Evolutionary conservation across 83 land plant genomes (phyloP), one percentile per base, ranked within the genome.

Genomic region (Isoetes engelmannii): DNA sequence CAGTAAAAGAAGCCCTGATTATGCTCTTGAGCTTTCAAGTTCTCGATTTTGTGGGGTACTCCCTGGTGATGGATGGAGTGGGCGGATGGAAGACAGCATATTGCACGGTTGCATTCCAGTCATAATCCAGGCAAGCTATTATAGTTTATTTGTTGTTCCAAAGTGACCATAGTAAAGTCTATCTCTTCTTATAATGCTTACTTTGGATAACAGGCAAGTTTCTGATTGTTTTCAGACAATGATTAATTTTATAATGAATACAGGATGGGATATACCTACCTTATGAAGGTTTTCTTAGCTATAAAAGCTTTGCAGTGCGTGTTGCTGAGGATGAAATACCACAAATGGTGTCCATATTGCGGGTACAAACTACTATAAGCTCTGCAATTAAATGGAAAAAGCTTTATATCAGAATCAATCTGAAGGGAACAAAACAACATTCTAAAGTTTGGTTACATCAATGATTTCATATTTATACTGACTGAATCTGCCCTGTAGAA

Each of bases 1-100:
- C 19, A 79, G 86, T 55, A 17, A 73, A 5, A 79, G 85, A 49
- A 80, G 86, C 46, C 74, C 65, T 15, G 56, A 83, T 51, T 93
- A 93, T 77, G 70, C 71, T 44, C 69, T 66, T 7, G 88, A 83
- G 44, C 68, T 93, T 42, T 82, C 87, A 10, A 76, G 80, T 64
- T 87, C 98, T 61, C 69, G 79, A 45, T 93, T 93, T 54, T 93
- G 98, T 84, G 98, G 98, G 21, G 96, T 93, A 7, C 57, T 93
- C 59, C 98, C 98, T 64, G 98, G 98, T 37, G 98, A 93, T 83
- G 98, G 98, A 17, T 93, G 98, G 98, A 93, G 96, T 77, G 92
- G 98, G 5, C 87, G 98, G 19, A 82, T 90, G 84, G 98, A 90
- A 77, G 98, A 90, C 74, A 85, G 89, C 57, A 73, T 93, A 45